Evolutionary conservation across 2,329 filamentous ascomycete genomes (phyloP), one percentile per base, ranked within the genome.

Genomic region (Apiospora phragmitis): DNA sequence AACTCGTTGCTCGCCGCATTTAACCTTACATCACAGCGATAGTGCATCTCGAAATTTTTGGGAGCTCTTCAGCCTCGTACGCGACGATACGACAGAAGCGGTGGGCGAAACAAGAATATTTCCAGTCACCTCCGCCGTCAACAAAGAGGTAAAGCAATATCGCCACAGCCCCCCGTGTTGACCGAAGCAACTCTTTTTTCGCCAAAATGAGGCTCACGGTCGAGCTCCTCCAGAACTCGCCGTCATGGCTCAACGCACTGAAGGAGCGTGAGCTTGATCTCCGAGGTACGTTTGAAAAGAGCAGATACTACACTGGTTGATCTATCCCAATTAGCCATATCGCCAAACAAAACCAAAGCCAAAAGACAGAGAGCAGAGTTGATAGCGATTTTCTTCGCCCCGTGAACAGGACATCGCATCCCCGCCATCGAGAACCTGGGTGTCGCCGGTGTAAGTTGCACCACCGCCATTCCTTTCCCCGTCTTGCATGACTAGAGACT

Each of bases 201-300:
- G 68, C 65, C 70, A 73, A 70, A 73, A 98, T 99, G 96, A 92
- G 95, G 88, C 91, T 99, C 85, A 98, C 95, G 74, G 92, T 94
- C 77, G 96, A 98, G 83, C 91, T 98, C 79, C 97, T 99, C 85
- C 90, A 94, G 84, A 91, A 90, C 83, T 97, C 96, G 81, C 92
- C 97, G 77, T 98, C 95, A 82, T 99, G 98, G 88, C 93, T 98
- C 85, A 99, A 98, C 85, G 95, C 95, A 82, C 90, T 99, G 83
- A 97, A 96, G 86, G 96, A 99, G 89, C 94, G 96, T 84, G 96
- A 99, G 90, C 91, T 99, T 83, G 95, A 98, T 88, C 94, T 99
- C 79, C 92, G 96, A 97, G 96, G 96, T 98, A 93, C 91, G 94
- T 89, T 84, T 90, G 93, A 93, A 94, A 97, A 94, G 94, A 91